Conservation (phyloP, 768 basidiomycete genomes). For the Wakefieldia striispora region DNA sequence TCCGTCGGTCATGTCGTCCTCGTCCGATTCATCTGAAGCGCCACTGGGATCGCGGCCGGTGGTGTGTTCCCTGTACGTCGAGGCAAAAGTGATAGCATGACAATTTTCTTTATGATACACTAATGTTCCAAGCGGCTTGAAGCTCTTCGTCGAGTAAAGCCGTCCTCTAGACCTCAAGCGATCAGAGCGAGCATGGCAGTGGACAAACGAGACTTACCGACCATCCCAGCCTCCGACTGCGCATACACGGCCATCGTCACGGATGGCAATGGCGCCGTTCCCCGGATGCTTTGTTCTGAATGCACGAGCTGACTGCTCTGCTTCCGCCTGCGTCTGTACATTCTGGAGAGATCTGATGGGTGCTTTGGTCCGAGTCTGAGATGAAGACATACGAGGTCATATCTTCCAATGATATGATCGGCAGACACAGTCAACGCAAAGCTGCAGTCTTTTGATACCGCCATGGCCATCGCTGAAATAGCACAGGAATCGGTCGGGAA, state of each 20-base stretch:
- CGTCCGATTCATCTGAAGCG: conserved; percentile 27
- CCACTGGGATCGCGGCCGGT: conserved; percentile 1
- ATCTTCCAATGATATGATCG: conserved; percentile 73
- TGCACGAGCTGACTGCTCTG: conserved; percentile 27
- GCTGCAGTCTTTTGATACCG: conserved; percentile 54
- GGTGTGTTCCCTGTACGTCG: conserved; percentile 11
- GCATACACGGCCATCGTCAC: conserved; percentile 72
- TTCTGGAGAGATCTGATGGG: neutral
- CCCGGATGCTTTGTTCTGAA: conserved; percentile 76
- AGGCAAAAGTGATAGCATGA: conserved; percentile 73
- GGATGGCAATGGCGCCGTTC: conserved; percentile 73
- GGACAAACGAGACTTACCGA: conserved; percentile 49
- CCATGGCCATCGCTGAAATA: conserved; percentile 79
- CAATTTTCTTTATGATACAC: conserved; percentile 78
- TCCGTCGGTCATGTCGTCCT: conserved; percentile 49
- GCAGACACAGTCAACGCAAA: conserved; percentile 82
- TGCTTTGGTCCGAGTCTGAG: neutral
- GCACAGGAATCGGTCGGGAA: neutral
- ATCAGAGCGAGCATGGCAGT: neutral
- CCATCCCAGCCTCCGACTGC: conserved; percentile 96
- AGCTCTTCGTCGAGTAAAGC: conserved; percentile 74
- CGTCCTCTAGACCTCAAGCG: conserved; percentile 53
- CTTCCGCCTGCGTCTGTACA: conserved; percentile 11
- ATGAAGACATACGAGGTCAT: conserved; percentile 47
- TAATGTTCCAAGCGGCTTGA: conserved; percentile 84